A percentile compares a stretch with the other conserved stretches of the same genome.
Conservation (phyloP, 805 yeast genomes). For the Saccharomycopsis synnaedendra region DNA sequence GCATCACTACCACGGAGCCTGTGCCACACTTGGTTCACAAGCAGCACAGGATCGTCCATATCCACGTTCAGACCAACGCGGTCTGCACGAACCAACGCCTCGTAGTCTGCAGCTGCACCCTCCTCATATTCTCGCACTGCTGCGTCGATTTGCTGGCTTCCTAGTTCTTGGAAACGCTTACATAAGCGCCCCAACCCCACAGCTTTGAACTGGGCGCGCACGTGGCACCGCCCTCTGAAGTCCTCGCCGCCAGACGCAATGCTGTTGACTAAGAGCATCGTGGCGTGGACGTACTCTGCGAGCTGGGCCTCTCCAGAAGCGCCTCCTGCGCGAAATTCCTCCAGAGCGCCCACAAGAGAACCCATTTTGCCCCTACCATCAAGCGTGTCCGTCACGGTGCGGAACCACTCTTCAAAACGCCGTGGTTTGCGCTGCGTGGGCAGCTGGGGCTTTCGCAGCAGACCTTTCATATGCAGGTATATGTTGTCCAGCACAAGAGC, state of each 20-base stretch:
- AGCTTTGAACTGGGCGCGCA: slow-evolving; percentile 41
- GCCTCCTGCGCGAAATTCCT: slow-evolving; percentile 52
- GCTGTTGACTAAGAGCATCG: slow-evolving; percentile 61
- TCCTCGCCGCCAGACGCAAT: slow-evolving; percentile 34
- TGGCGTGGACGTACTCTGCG: slow-evolving; percentile 58
- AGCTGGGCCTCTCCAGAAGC: slow-evolving; percentile 46
- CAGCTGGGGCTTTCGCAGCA: slow-evolving; percentile 3
- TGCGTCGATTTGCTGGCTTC: slow-evolving; percentile 25
- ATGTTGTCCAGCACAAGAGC: slow-evolving; percentile 26
- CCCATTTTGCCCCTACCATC: slow-evolving; percentile 88
- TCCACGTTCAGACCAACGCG: slow-evolving; percentile 37
- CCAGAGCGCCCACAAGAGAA: slow-evolving; percentile 85
- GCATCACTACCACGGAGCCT: slow-evolving; percentile 48
- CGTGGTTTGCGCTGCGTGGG: not conserved
- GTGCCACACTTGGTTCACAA: slow-evolving; percentile 47
- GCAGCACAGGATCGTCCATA: slow-evolving; percentile 62
- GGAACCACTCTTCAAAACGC: slow-evolving; percentile 43
- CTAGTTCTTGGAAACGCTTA: slow-evolving; percentile 28
- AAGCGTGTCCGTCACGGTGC: slow-evolving; percentile 50
- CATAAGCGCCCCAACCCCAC: slow-evolving; percentile 26
- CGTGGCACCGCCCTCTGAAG: slow-evolving; percentile 34
- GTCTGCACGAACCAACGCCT: slow-evolving; percentile 20
- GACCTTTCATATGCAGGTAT: slow-evolving; percentile 9
- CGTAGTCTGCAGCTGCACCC: slow-evolving; percentile 13
- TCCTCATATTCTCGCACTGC: slow-evolving; percentile 18